phyloP scores from a whole-genome alignment of 768 basidiomycete species.

The Auricularia sp. region DNA sequence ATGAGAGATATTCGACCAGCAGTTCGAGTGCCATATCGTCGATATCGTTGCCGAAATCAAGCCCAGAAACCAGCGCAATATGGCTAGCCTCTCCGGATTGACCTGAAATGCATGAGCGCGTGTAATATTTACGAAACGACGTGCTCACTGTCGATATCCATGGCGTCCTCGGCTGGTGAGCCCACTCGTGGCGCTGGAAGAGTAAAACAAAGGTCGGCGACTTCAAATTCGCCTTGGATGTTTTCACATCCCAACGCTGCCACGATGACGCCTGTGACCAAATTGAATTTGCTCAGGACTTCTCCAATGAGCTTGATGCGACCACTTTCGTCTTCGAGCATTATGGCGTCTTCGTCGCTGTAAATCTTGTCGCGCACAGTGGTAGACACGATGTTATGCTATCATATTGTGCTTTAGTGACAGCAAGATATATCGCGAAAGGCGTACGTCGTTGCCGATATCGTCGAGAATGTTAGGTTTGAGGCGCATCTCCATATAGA shows the following conservation, averaged over 20 bases:
- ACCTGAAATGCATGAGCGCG: neutral
- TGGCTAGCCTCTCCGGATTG: slow-evolving; percentile 45
- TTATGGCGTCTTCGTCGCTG: slow-evolving; percentile 67
- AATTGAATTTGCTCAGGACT: slow-evolving; percentile 40
- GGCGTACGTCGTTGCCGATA: slow-evolving; percentile 79
- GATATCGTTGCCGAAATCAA: slow-evolving; percentile 61
- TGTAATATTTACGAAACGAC: slow-evolving; percentile 9
- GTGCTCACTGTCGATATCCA: slow-evolving; percentile 62
- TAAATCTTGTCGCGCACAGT: slow-evolving; percentile 64
- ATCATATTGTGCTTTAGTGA: slow-evolving; percentile 8
- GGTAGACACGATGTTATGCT: slow-evolving; percentile 87
- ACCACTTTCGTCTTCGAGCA: slow-evolving; percentile 95
- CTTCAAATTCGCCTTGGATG: slow-evolving; percentile 82
- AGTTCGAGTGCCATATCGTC: slow-evolving; percentile 62
- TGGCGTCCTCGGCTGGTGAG: slow-evolving; percentile 24
- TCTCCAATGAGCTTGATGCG: slow-evolving; percentile 82
- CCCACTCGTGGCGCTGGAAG: slow-evolving; percentile 61
- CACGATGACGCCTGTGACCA: slow-evolving; percentile 89
- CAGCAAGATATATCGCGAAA: neutral
- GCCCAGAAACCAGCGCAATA: slow-evolving; percentile 78
- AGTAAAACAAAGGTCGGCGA: slow-evolving; percentile 77
- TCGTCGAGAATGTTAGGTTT: slow-evolving; percentile 98
- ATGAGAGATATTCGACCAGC: slow-evolving; percentile 81
- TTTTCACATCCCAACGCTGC: slow-evolving; percentile 89
- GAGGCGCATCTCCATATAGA: slow-evolving; percentile 98